Evolutionary conservation across 768 basidiomycete species (phyloP).

Genomic region (Leccinum subgranulosum): DNA sequence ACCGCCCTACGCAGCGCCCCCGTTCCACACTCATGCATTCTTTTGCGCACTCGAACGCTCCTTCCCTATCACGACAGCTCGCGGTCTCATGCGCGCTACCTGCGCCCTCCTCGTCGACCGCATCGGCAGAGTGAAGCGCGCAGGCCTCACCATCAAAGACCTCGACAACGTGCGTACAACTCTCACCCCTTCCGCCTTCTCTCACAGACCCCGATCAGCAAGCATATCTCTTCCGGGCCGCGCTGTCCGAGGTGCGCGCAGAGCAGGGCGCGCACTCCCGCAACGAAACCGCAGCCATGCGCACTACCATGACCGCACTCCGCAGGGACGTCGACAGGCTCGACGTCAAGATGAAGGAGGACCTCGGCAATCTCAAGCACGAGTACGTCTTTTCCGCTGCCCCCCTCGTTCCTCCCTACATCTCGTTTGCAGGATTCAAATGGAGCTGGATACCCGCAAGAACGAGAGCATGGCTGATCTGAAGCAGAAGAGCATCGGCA

Average conservation of each 20-base stretch:
- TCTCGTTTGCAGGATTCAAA: constrained; percentile 67
- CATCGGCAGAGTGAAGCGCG: constrained; percentile 63
- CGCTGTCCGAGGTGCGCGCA: constrained; percentile 83
- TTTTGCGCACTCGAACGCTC: constrained; percentile 67
- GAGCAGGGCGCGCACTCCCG: constrained; percentile 80
- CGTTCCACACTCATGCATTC: constrained; percentile 82
- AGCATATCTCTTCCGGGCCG: constrained; percentile 94
- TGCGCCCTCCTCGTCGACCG: constrained; percentile 77
- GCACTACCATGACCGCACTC: constrained; percentile 70
- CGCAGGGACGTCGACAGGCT: constrained; percentile 84
- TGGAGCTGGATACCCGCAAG: constrained; percentile 94
- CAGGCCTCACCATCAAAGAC: constrained; percentile 73
- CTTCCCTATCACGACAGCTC: constrained; percentile 71
- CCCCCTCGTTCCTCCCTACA: not conserved
- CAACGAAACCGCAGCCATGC: constrained; percentile 82
- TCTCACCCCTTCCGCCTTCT: not conserved
- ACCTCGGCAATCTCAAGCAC: constrained; percentile 83
- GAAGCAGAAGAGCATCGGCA: constrained; percentile 79
- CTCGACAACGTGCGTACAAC: constrained; percentile 65
- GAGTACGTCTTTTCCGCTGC: constrained; percentile 56
- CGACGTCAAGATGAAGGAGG: constrained; percentile 91
- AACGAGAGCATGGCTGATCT: constrained; percentile 83
- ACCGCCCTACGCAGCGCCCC: constrained; percentile 56
- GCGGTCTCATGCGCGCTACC: constrained; percentile 80
- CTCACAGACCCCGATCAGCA: constrained; percentile 48